Conservation (phyloP, 2,329 filamentous ascomycete species). For the Epichloe amarillans region DNA sequence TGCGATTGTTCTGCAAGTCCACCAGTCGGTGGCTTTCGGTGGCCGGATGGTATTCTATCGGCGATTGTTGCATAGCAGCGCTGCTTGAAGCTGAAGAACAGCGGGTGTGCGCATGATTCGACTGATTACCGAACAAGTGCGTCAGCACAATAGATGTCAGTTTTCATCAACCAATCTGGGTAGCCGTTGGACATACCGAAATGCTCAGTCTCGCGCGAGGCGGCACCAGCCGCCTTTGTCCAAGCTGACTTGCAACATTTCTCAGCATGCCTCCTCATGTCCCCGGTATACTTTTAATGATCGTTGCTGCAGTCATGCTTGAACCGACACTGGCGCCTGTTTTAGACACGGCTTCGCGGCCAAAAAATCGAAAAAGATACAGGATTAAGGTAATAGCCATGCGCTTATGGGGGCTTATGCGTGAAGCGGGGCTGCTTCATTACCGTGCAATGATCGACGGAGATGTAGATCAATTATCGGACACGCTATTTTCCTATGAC, state of each 20-base stretch:
- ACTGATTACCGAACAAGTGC: neutral
- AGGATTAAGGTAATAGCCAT: neutral
- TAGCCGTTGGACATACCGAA: neutral
- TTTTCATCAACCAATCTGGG: neutral
- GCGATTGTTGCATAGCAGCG: neutral
- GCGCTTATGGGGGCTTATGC: slow-evolving; percentile 1
- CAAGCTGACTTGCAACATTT: slow-evolving; percentile 20
- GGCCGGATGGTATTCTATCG: neutral
- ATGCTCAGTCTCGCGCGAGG: slow-evolving; percentile 8
- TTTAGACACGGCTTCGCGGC: neutral
- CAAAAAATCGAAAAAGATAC: neutral
- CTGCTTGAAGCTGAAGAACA: neutral
- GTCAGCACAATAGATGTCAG: neutral
- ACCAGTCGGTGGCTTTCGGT: neutral
- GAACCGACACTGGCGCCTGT: neutral
- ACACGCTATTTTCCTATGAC: no score
- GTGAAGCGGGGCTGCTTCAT: slow-evolving; percentile 2
- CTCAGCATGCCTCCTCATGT: slow-evolving; percentile 25
- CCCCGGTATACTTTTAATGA: slow-evolving; percentile 7
- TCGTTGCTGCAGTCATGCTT: neutral
- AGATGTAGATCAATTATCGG: neutral
- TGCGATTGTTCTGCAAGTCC: neutral
- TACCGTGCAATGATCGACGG: neutral
- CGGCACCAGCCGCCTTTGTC: slow-evolving; percentile 15
- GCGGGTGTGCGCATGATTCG: neutral